Conservation (phyloP, 768 basidiomycete genomes). For the Podaxis sp. region DNA sequence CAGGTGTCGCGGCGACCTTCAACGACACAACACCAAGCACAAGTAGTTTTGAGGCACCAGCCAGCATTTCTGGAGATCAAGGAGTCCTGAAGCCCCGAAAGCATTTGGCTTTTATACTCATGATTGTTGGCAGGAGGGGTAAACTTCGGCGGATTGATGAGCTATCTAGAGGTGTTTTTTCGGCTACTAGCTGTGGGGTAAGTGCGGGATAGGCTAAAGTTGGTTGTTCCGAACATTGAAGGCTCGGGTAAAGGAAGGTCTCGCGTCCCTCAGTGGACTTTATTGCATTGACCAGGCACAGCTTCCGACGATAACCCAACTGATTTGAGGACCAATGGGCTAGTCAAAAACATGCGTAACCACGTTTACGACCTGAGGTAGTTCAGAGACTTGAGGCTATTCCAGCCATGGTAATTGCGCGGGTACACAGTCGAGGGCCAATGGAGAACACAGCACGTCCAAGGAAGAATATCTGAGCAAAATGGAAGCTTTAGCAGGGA, state of each 20-base stretch:
- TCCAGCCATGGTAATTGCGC: too few relatives aligned
- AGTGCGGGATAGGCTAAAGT: not conserved
- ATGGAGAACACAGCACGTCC: too few relatives aligned
- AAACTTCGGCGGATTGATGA: constrained; percentile 1
- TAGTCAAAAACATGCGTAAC: not conserved
- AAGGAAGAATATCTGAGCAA: too few relatives aligned
- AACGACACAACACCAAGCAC: not conserved
- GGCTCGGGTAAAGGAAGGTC: not conserved
- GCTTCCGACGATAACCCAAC: not conserved
- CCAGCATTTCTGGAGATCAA: not conserved
- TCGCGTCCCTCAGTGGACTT: not conserved
- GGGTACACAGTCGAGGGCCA: too few relatives aligned
- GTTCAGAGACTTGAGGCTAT: too few relatives aligned
- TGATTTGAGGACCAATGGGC: not conserved
- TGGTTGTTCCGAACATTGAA: not conserved
- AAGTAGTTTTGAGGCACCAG: not conserved
- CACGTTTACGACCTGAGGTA: not conserved
- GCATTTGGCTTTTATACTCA: not conserved
- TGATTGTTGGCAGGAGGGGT: not conserved
- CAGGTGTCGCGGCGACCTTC: not conserved
- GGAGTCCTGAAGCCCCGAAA: not conserved
- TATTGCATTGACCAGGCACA: not conserved
- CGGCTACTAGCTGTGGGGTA: not conserved
- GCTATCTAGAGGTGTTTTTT: not conserved
- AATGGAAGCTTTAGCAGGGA: too few relatives aligned